phyloP scores from a whole-genome alignment of 345 rosid species.

The Brassica napus region DNA sequence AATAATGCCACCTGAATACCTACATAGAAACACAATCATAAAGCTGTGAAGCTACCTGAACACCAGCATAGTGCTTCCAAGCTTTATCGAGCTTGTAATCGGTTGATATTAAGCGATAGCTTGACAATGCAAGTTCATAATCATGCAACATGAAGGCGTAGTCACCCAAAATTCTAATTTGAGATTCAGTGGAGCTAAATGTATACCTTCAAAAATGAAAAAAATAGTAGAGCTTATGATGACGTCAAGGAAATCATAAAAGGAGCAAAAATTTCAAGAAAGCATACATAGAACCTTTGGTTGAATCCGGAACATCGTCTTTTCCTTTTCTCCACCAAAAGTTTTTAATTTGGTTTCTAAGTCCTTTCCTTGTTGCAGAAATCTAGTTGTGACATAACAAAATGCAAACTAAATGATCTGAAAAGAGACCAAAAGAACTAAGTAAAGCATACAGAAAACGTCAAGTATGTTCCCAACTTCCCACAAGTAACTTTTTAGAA shows the following conservation, averaged over 20 bases:
- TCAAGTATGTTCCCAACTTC: neutral
- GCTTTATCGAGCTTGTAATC: slow-evolving; percentile 99
- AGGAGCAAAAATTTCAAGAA: slow-evolving; percentile 25
- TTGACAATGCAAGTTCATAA: slow-evolving; percentile 93
- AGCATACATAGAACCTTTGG: slow-evolving; percentile 71
- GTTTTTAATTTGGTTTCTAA: slow-evolving; percentile 89
- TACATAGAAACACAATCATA: slow-evolving; percentile 19
- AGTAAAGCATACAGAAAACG: slow-evolving; percentile 11
- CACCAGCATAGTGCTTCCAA: slow-evolving; percentile 97
- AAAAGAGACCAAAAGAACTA: slow-evolving; percentile 14
- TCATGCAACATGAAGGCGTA: slow-evolving; percentile 97
- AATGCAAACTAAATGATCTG: slow-evolving; percentile 27
- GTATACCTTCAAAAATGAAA: slow-evolving; percentile 73
- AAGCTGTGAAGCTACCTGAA: slow-evolving; percentile 65
- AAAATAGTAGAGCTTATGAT: slow-evolving; percentile 20
- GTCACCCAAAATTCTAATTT: slow-evolving; percentile 92
- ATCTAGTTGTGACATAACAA: slow-evolving; percentile 51
- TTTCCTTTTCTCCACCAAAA: slow-evolving; percentile 99
- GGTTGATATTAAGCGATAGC: slow-evolving; percentile 90
- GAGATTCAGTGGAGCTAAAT: slow-evolving; percentile 85
- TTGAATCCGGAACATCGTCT: slow-evolving; percentile 69
- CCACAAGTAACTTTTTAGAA: neutral
- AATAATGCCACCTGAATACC: slow-evolving; percentile 15
- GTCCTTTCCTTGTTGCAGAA: slow-evolving; percentile 95
- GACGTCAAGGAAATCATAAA: slow-evolving; percentile 19